phyloP scores from a whole-genome alignment of 306 rosid genomes.

The Glycyrrhiza uralensis region DNA sequence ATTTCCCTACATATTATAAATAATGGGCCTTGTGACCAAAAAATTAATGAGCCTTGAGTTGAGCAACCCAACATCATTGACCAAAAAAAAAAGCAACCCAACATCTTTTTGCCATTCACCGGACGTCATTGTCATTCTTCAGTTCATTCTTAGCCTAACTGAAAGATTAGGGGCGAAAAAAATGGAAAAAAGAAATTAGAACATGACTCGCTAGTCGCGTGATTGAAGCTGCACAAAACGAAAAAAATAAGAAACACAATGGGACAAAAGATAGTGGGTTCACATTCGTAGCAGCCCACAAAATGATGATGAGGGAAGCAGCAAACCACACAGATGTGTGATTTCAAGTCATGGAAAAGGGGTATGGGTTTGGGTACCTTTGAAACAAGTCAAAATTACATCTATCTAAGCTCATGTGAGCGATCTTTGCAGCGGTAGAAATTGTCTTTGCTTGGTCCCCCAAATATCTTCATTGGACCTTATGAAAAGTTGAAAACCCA shows the following conservation, averaged over 20 bases:
- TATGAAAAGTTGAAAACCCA: not conserved
- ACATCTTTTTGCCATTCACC: not conserved
- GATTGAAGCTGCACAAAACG: not conserved
- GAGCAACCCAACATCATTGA: too few relatives aligned
- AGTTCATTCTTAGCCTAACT: too few relatives aligned
- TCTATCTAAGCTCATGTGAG: not conserved
- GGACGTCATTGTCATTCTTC: too few relatives aligned
- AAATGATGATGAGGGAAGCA: not conserved
- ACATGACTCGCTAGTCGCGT: not conserved
- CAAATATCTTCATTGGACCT: not conserved
- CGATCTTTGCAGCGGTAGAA: not conserved
- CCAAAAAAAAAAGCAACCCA: too few relatives aligned
- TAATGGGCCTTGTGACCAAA: too few relatives aligned
- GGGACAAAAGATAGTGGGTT: conserved; percentile 41
- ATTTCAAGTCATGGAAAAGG: not conserved
- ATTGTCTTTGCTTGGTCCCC: conserved; percentile 1
- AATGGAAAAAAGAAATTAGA: too few relatives aligned
- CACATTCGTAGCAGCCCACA: conserved; percentile 29
- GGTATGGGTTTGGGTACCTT: not conserved
- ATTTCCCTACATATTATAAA: too few relatives aligned
- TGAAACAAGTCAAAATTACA: not conserved
- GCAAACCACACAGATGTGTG: conserved; percentile 19
- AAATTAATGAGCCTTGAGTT: too few relatives aligned
- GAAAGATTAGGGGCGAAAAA: too few relatives aligned
- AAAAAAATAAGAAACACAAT: conserved; percentile 21